These are phyloP conservation scores for Staphylotrichum longicolle DNA, from an alignment of 495 filamentous ascomycete species.

Conservation along the genomic window DNA sequence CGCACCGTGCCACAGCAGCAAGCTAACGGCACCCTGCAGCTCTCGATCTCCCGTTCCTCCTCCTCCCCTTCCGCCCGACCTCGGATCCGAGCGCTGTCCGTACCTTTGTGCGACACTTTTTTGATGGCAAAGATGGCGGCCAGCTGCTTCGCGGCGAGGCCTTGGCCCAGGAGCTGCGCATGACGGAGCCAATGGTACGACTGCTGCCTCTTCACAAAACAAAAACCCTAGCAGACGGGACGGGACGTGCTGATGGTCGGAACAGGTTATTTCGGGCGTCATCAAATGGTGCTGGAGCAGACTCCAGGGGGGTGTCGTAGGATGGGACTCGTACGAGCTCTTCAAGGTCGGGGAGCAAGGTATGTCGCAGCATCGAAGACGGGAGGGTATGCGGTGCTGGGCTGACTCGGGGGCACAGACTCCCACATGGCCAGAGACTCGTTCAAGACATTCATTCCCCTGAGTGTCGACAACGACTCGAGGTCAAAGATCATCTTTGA, in stretches of 20 bases:
- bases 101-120: conserved; percentile 91
- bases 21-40: conserved; percentile 53
- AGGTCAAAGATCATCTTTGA: conserved; percentile 88
- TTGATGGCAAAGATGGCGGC: conserved; percentile 59
- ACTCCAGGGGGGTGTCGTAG: conserved; percentile 86
- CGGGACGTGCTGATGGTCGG: conserved; percentile 22
- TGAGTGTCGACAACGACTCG: conserved; percentile 86
- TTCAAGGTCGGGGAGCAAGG: conserved; percentile 94
- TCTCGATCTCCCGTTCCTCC: conserved; percentile 85
- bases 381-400: too few species aligned
- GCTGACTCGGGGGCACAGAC: conserved; percentile 52
- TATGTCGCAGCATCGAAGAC: conserved; percentile 39
- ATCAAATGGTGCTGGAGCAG: conserved; percentile 99
- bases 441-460: conserved; percentile 92
- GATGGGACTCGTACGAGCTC: conserved; percentile 94
- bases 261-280: conserved; percentile 84
- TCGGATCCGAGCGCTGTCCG: conserved; percentile 88
- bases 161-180: conserved; percentile 80
- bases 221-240: too few species aligned
- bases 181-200: conserved; percentile 90
- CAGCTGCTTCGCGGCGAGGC: conserved; percentile 60
- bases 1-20: conserved; percentile 23
- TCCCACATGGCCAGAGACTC: conserved; percentile 89
- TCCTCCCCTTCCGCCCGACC: conserved; percentile 92
- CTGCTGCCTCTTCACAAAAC: neutral